Base-by-base conservation (phyloP, 2,329 filamentous ascomycete genomes). In the Tolypocladium endophyticum region DNA sequence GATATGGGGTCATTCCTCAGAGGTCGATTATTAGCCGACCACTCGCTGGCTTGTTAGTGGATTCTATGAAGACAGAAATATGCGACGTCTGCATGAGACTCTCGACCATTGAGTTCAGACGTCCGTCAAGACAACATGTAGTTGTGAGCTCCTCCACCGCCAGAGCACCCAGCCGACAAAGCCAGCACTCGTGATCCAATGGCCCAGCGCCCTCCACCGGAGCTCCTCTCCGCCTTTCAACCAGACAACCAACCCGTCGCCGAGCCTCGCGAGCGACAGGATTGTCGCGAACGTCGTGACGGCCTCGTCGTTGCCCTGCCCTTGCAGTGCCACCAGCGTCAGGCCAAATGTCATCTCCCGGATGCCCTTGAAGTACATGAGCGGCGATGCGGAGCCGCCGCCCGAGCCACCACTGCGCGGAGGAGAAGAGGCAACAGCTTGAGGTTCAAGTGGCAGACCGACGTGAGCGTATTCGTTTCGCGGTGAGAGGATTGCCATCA, bases 351-450 rank as follows among this genome's bases (percentile, higher is more conserved):
- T 67, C 4, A 73, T 52, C 59, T 74, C 72, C 3, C 72, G 69
- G 11, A 71, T 64, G 8, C 70, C 71, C 58, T 74, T 73, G 60
- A 73, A 67, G 56, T 71, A 71, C 61, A 74, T 69, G 23, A 73
- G 69, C 1, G 72, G 68, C 28, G 72, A 74, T 9, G 61, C 38
- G 25, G 14, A 35, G 11, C 39, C n/a, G 3, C 62, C 56, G 0
- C 7, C 6, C 3, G 25, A 8, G 7, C 25, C 28, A 18, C 1
- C 16, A 25, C 16, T 4, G n/a, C 9, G n/a, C 41, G 41, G 9
- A 2, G 41, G 11, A 14, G 45, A 25, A n/a, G 47, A 33, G 18
- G 16, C 47, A 2, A 12, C 28, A 28, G 47, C 47, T 8, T n/a
- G 30, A 14, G 50, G 18, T 4, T 54, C 50, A 0, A 54, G 50